Base-by-base conservation (phyloP, 495 filamentous ascomycete species). In the Podospora pseudopauciseta region DNA sequence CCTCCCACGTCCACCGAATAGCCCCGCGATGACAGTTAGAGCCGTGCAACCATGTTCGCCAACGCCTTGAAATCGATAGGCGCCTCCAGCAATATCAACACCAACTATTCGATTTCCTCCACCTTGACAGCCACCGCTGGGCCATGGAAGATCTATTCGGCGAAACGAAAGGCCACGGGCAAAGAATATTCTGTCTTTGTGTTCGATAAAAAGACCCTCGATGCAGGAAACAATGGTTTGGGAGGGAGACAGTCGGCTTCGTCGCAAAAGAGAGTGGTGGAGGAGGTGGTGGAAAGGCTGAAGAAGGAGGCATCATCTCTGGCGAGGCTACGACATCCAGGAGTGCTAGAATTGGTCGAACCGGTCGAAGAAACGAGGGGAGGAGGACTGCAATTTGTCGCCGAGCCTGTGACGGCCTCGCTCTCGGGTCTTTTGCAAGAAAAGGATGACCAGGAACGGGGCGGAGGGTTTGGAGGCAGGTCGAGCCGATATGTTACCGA, bases 101-200 rank as follows among this genome's bases (percentile, higher is more conserved):
- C 91, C 69, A 94, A 97, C 79, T 99, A 99, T 79, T 86, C 88
- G 66, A 82, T 97, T 63, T 86, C 91, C 7, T 82, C 88, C 20
- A 84, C 86, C 64, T 86, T 91, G 23, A 86, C 85, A 13, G 86
- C 92, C 20, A 86, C 86, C 39, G 91, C 93, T 26, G 95, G 95
- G 23, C 92, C 94, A 27, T 99, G 95, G 95, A 97, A 93, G 81
- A 94, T 99, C 77, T 93, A 92, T 82, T 92, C 96, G 81, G 96
- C 91, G 58, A 97, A 96, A 84, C 97, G 96, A 79, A 97, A 97
- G 77, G 90, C 90, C 15, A 95, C 93, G 0, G 90, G 88, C 44
- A 96, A 94, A 70, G 78, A 89, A 16, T 93, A 89, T 23, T 98
- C 95, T 11, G 88, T 98, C 68, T 99, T 98, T 74, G 89, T 97